Base-by-base conservation (phyloP, 257 asterid species). In the Ehretia macrophylla region DNA sequence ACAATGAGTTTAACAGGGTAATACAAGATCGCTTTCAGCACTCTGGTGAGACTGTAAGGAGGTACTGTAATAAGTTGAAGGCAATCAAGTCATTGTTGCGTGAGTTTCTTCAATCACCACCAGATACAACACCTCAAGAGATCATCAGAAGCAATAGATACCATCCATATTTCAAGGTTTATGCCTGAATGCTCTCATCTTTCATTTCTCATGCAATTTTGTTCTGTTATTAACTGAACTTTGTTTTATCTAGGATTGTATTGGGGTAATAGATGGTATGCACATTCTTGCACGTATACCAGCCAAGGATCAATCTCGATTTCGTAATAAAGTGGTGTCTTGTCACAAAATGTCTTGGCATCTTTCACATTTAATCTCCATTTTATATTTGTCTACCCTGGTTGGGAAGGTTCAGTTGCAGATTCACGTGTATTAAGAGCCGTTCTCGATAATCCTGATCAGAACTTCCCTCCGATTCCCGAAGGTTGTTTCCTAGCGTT, bases 371-470 rank as follows among this genome's bases (percentile, higher is more conserved):
- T 87, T 69, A 94, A 85, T 72, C 87, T 81, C 66, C 95, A 80
- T 70, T 87, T 87, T 74, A 79, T 88, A 63, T 91, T 83, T 73
- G 86, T 91, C 59, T 85, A 84, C 75, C 98, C 98, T 54, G 98
- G 98, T 20, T 91, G 96, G 98, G 95, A 91, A 84, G 95, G 98
- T 60, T 91, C 96, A 1, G 96, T 78, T 51, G 78, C 89, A 20
- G 98, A 91, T 79, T 88, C 98, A 47, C 95, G 90, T 58, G 95
- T 91, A 8, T 62, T 88, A 58, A 82, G 84, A 73, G 96, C 96
- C 5, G 95, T 87, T 51, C 82, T 91, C 53, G 77, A 79, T 67
- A 96, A 91, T 73, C 95, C 84, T 0, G 89, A 85, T 72, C 95
- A 88, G 68, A 88, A 91, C 68, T 85, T 91, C 74, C 98, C 96